Percentiles rank a stretch among this genome's conserved stretches.
Conservation (phyloP, 192 early-diverging fungal genomes). For the Powellomyces hirtus region DNA sequence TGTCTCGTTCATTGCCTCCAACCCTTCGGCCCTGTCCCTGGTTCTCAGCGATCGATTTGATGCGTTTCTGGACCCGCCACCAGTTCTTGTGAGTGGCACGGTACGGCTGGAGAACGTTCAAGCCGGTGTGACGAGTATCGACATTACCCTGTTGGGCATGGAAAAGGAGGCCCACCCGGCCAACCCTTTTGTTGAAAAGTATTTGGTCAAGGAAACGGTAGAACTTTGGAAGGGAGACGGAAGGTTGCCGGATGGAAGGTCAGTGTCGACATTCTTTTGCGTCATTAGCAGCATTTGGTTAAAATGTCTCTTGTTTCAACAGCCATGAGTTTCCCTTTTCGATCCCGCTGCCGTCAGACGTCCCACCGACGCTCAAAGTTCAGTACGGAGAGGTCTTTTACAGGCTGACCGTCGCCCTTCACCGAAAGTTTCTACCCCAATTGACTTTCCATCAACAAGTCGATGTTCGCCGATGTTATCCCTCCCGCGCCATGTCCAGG, state of each 20-base stretch:
- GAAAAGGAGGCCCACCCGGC: slow-evolving; percentile 5
- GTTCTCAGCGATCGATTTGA: slow-evolving; percentile 2
- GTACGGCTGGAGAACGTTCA: neutral
- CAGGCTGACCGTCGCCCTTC: neutral
- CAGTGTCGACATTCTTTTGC: too few relatives aligned
- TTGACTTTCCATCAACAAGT: neutral
- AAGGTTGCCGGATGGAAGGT: neutral
- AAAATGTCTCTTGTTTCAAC: neutral
- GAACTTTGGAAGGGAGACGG: neutral
- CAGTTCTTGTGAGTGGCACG: neutral
- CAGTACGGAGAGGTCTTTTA: slow-evolving; percentile 4
- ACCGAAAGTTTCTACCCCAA: neutral
- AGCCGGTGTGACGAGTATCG: neutral
- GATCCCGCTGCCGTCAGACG: slow-evolving; percentile 3
- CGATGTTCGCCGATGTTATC: slow-evolving; percentile 2
- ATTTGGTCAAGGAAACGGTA: slow-evolving; percentile 1
- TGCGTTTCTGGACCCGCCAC: slow-evolving; percentile 2
- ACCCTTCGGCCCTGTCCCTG: neutral
- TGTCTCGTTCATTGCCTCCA: neutral
- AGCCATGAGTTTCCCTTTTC: slow-evolving; percentile 10
- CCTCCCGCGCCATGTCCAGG: neutral
- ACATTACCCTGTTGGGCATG: neutral
- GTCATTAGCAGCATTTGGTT: too few relatives aligned
- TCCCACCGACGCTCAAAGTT: slow-evolving; percentile 5
- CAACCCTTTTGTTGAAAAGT: slow-evolving; percentile 1